A percentile compares a stretch with the other conserved stretches of the same genome.
phyloP scores from a whole-genome alignment of 2,329 filamentous ascomycete genomes.

The Calonectria naviculata region DNA sequence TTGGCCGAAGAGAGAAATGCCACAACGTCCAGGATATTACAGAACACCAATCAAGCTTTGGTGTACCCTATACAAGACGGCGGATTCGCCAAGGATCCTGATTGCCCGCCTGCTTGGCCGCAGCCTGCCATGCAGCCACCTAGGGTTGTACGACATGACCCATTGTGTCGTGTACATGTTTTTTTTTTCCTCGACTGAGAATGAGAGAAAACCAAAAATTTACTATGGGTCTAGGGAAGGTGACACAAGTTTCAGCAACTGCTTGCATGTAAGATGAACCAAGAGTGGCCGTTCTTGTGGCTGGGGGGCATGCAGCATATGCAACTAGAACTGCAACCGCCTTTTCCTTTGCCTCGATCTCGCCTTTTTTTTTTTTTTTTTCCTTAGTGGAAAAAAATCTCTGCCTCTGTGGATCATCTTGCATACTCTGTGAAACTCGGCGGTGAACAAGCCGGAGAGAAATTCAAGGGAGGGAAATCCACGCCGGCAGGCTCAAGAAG shows the following conservation, averaged over 20 bases:
- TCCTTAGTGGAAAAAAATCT: neutral
- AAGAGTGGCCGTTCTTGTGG: neutral
- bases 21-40: neutral
- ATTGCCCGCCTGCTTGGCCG: neutral
- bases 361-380: neutral
- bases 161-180: neutral
- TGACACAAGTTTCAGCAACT: constrained; percentile 1
- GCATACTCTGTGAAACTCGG: neutral
- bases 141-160: neutral
- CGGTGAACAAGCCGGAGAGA: neutral
- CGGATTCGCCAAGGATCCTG: neutral
- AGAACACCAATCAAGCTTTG: neutral
- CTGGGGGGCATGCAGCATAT: neutral
- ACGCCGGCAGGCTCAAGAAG: neutral
- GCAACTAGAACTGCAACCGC: neutral
- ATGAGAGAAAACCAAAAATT: neutral
- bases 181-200: too few species aligned
- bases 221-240: neutral
- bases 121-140: neutral
- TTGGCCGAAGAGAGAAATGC: neutral
- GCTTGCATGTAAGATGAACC: constrained; percentile 3
- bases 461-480: neutral
- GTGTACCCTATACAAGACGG: neutral
- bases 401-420: neutral
- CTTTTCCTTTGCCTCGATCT: neutral